Conservation (phyloP, 257 asterid species). For the Penstemon newberryi region DNA sequence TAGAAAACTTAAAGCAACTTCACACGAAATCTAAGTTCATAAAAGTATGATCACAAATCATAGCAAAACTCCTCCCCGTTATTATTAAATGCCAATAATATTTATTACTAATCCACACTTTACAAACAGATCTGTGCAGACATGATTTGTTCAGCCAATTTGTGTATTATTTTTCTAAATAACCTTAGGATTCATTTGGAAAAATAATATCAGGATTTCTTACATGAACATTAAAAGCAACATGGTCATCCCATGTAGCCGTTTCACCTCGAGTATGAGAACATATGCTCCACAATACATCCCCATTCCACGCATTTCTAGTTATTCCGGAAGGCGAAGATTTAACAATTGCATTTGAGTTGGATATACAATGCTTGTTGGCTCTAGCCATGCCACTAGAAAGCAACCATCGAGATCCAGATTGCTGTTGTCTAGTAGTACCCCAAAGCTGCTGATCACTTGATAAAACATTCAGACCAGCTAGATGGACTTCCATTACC, state of each 20-base stretch:
- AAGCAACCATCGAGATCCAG: conserved; percentile 75
- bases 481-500: conserved; percentile 53
- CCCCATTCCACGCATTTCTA: conserved; percentile 33
- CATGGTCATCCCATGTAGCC: conserved; percentile 47
- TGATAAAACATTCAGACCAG: conserved; percentile 50
- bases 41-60: background rate
- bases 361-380: conserved; percentile 39
- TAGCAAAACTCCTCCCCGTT: conserved; percentile 2
- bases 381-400: conserved; percentile 60
- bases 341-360: conserved; percentile 40
- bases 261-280: conserved; percentile 40
- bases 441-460: conserved; percentile 47
- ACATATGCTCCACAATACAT: conserved; percentile 75
- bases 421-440: conserved; percentile 50
- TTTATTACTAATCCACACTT: conserved; percentile 9
- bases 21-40: background rate
- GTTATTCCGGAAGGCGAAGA: conserved; percentile 32
- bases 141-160: conserved; percentile 30
- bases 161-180: conserved; percentile 25
- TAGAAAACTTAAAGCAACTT: background rate
- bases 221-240: conserved; percentile 53
- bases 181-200: conserved; percentile 39
- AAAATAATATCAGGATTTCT: conserved; percentile 78
- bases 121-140: conserved; percentile 21
- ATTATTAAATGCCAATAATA: conserved; percentile 5